phyloP scores from a whole-genome alignment of 441 rosid species.

The Eutrema salsugineum region DNA sequence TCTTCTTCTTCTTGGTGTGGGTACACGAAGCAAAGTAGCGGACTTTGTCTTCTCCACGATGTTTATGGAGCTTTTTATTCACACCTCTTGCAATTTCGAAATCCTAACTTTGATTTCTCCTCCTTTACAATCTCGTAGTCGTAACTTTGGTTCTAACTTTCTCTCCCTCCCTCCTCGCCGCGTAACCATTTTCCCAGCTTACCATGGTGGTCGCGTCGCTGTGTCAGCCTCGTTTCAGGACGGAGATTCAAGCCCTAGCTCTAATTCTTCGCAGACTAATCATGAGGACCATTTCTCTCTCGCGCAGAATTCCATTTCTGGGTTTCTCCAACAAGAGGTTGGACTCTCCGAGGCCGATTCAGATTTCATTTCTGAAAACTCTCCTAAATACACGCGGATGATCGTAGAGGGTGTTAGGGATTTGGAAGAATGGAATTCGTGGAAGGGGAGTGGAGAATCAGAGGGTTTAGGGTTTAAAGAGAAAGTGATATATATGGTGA shows the following conservation, averaged over 20 bases:
- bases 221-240: constrained; percentile 20
- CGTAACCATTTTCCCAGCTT: neutral
- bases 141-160: constrained; percentile 1
- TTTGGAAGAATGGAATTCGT: constrained; percentile 68
- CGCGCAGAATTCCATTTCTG: constrained; percentile 48
- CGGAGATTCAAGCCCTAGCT: constrained; percentile 15
- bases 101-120: neutral
- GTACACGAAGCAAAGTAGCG: constrained; percentile 5
- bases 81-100: constrained; percentile 10
- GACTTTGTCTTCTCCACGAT: constrained; percentile 10
- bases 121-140: neutral
- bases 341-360: constrained; percentile 58
- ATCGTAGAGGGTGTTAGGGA: constrained; percentile 60
- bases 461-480: constrained; percentile 54
- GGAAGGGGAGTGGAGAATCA: constrained; percentile 32
- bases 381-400: constrained; percentile 56
- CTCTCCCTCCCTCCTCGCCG: constrained; percentile 28
- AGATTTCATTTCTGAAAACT: constrained; percentile 42
- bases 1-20: constrained; percentile 10
- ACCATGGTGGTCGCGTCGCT: neutral
- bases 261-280: constrained; percentile 10
- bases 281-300: constrained; percentile 30
- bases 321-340: constrained; percentile 44
- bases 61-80: constrained; percentile 17
- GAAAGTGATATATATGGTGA: constrained; percentile 66